Base-by-base conservation (phyloP, 2,329 filamentous ascomycete genomes). In the Claviceps maximensis region DNA sequence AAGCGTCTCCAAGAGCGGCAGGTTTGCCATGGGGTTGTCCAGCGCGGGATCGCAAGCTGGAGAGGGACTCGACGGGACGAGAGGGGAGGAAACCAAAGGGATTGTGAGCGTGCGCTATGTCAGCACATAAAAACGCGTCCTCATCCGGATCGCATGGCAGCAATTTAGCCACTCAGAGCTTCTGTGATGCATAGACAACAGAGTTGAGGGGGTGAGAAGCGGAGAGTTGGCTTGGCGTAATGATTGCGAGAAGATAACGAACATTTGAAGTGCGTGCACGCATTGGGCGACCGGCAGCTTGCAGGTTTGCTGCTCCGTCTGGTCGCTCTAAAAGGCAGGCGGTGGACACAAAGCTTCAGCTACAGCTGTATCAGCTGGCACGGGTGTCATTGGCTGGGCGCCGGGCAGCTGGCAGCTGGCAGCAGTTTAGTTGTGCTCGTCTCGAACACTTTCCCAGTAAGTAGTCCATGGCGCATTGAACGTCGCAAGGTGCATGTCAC, bases 21-120 rank as follows among this genome's bases (percentile, higher is more conserved):
- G 52, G 49, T 60, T 57, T 51, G 60, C 54, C 65, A 67, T 48
- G 29, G 4, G 47, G n/a, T n/a, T 67, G 31, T 36, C 40, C 21
- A 27, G 33, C 23, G 17, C 17, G 31, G 33, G 10, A 50, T n/a
- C 10, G 42, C 42, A 40, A 29, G 10, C 29, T 29, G 25, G 10
- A 42, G 21, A 17, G 10, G 21, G 23, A n/a, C n/a, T n/a, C n/a
- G n/a, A n/a, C n/a, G n/a, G n/a, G n/a, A n/a, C n/a, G n/a, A 27
- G 12, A 17, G 29, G 9, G 36, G 8, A 17, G 31, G 21, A 38
- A 19, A 38, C 13, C 9, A 48, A 17, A 10, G 29, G 7, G 42
- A 40, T 38, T 38, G 36, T 7, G 45, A 47, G 45, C 2, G n/a
- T 15, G 31, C 29, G 42, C 42, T 15, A 15, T 40, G 36, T 47